A percentile compares a stretch with the other conserved stretches of the same genome.
phyloP scores from a whole-genome alignment of 805 yeast genomes.

The Saccharomyces mikatae region DNA sequence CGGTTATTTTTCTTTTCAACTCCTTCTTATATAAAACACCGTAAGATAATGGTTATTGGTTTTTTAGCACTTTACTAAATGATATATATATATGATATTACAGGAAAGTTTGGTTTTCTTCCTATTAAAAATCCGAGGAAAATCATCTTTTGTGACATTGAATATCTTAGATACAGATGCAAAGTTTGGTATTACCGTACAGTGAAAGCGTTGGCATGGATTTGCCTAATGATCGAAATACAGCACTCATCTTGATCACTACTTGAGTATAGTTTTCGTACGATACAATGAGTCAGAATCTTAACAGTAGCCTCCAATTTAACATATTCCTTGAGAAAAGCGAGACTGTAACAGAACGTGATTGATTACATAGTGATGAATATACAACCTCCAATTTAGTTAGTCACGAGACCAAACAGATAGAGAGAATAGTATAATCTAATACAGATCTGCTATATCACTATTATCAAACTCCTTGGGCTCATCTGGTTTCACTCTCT shows the following conservation, averaged over 20 bases:
- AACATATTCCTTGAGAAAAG: not conserved
- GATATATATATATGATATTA: not conserved
- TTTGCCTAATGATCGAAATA: not conserved
- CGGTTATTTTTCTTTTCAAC: not conserved
- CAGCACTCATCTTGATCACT: not conserved
- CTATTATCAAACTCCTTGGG: not conserved
- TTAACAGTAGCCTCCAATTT: not conserved
- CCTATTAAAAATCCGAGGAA: too few relatives aligned
- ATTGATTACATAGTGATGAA: not conserved
- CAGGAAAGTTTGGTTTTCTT: not conserved
- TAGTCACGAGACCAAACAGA: not conserved
- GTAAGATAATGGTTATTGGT: not conserved
- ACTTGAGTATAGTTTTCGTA: too few relatives aligned
- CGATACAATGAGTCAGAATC: not conserved
- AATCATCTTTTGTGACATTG: too few relatives aligned
- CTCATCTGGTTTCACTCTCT: not conserved
- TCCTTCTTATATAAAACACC: not conserved
- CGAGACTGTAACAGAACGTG: not conserved
- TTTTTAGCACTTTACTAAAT: not conserved
- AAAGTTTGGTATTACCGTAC: not conserved
- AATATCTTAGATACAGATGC: too few relatives aligned
- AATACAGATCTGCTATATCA: not conserved
- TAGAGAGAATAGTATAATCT: not conserved
- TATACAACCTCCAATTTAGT: not conserved
- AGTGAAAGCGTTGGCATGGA: too few relatives aligned